Evolutionary conservation across 2,329 filamentous ascomycete species (phyloP).

Genomic region (Helicocarpus griseus): DNA sequence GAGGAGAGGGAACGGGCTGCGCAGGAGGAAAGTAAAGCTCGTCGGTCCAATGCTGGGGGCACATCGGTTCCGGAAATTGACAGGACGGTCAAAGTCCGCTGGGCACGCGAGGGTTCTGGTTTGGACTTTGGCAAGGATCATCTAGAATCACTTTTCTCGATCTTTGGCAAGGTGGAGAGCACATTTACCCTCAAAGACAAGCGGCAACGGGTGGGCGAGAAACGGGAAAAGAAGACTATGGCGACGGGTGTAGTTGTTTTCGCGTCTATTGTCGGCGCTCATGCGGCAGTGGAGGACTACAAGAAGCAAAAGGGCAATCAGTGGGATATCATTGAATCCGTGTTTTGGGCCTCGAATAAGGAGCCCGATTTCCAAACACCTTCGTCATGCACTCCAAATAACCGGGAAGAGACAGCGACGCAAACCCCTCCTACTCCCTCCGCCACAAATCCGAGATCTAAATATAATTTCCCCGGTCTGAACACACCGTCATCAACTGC

Average conservation of each 20-base stretch:
- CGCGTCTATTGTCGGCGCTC: constrained; percentile 47
- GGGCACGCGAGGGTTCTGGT: constrained; percentile 39
- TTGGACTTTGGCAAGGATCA: constrained; percentile 39
- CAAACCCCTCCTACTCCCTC: constrained; percentile 8
- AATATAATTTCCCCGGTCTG: constrained; percentile 27
- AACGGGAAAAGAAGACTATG: constrained; percentile 42
- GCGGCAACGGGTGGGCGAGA: constrained; percentile 40
- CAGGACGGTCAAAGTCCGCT: constrained; percentile 49
- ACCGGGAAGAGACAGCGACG: constrained; percentile 18
- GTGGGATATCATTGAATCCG: constrained; percentile 43
- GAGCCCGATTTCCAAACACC: constrained; percentile 38
- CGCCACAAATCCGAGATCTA: constrained; percentile 13
- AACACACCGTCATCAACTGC: constrained; percentile 17
- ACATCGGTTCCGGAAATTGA: constrained; percentile 44
- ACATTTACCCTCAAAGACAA: constrained; percentile 48
- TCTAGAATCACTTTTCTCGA: constrained; percentile 39
- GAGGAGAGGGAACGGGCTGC: constrained; percentile 36
- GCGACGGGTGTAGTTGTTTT: constrained; percentile 49
- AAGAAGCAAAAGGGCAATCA: constrained; percentile 32
- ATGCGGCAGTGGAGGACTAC: constrained; percentile 46
- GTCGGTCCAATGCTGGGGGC: constrained; percentile 27
- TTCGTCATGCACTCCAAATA: constrained; percentile 21
- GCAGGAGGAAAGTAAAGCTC: constrained; percentile 23
- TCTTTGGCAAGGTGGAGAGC: constrained; percentile 50
- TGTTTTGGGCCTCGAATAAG: constrained; percentile 44